phyloP scores from a whole-genome alignment of 345 rosid species.

The Acer yangbiense region DNA sequence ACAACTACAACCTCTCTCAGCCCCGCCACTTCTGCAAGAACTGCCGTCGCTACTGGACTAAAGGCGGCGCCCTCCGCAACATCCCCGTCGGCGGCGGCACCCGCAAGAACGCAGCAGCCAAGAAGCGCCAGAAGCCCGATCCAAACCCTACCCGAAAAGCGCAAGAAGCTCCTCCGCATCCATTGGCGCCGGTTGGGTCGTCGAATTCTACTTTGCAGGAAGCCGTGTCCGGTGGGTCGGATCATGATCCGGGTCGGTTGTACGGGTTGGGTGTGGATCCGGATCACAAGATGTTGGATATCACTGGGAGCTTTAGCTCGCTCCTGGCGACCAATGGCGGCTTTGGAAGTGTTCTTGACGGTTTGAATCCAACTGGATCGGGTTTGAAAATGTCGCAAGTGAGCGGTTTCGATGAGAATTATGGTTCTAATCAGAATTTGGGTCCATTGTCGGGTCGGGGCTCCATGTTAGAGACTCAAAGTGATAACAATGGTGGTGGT shows the following conservation, averaged over 20 bases:
- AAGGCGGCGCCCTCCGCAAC: slow-evolving; percentile 89
- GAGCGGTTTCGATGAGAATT: slow-evolving; percentile 34
- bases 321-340: slow-evolving; percentile 50
- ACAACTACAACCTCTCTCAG: slow-evolving; percentile 89
- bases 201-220: neutral
- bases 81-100: slow-evolving; percentile 90
- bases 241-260: slow-evolving; percentile 43
- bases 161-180: slow-evolving; percentile 16
- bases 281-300: slow-evolving; percentile 41
- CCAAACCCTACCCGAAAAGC: slow-evolving; percentile 27
- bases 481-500: slow-evolving; percentile 23
- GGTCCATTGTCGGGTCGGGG: slow-evolving; percentile 19
- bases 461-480: slow-evolving; percentile 23
- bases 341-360: slow-evolving; percentile 45
- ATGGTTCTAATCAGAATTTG: slow-evolving; percentile 31
- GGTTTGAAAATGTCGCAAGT: slow-evolving; percentile 36
- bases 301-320: slow-evolving; percentile 62
- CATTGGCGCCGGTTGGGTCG: neutral
- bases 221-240: neutral
- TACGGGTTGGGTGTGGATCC: slow-evolving; percentile 48
- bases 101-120: slow-evolving; percentile 51
- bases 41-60: slow-evolving; percentile 95
- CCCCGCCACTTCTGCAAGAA: slow-evolving; percentile 88
- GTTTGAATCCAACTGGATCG: slow-evolving; percentile 48
- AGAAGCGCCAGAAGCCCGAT: slow-evolving; percentile 40